phyloP scores from a whole-genome alignment of 306 rosid species.

The Dicorynia guianensis region DNA sequence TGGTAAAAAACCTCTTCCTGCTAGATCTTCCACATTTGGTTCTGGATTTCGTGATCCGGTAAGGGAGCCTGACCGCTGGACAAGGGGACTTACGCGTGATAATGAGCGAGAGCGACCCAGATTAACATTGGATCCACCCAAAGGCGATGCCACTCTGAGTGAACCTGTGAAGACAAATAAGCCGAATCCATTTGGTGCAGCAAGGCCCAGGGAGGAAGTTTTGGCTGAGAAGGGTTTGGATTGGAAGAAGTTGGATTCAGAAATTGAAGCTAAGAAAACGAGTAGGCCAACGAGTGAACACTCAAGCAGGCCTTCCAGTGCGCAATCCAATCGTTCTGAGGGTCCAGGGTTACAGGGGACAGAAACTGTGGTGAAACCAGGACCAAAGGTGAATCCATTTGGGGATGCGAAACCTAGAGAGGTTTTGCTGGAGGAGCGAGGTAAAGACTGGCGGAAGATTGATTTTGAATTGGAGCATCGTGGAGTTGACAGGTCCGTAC shows the following conservation, averaged over 20 bases:
- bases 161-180: slow-evolving; percentile 63
- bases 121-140: slow-evolving; percentile 79
- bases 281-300: slow-evolving; percentile 88
- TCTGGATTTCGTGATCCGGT: slow-evolving; percentile 72
- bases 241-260: slow-evolving; percentile 89
- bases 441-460: slow-evolving; percentile 93
- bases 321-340: slow-evolving; percentile 89
- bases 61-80: slow-evolving; percentile 79
- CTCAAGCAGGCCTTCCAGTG: slow-evolving; percentile 93
- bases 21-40: slow-evolving; percentile 76
- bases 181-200: slow-evolving; percentile 87
- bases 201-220: slow-evolving; percentile 93
- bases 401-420: slow-evolving; percentile 99
- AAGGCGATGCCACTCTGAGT: slow-evolving; percentile 47
- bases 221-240: slow-evolving; percentile 93
- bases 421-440: slow-evolving; percentile 81
- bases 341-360: slow-evolving; percentile 64
- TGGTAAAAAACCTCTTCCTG: slow-evolving; percentile 63
- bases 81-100: slow-evolving; percentile 56
- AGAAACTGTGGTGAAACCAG: slow-evolving; percentile 63
- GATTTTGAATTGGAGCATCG: slow-evolving; percentile 91
- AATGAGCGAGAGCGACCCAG: slow-evolving; percentile 73
- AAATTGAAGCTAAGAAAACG: slow-evolving; percentile 80
- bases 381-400: slow-evolving; percentile 87
- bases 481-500: slow-evolving; percentile 69